These are phyloP conservation scores for Panaeolus cyanescens DNA, from an alignment of 768 basidiomycete species.

Conservation along the genomic window DNA sequence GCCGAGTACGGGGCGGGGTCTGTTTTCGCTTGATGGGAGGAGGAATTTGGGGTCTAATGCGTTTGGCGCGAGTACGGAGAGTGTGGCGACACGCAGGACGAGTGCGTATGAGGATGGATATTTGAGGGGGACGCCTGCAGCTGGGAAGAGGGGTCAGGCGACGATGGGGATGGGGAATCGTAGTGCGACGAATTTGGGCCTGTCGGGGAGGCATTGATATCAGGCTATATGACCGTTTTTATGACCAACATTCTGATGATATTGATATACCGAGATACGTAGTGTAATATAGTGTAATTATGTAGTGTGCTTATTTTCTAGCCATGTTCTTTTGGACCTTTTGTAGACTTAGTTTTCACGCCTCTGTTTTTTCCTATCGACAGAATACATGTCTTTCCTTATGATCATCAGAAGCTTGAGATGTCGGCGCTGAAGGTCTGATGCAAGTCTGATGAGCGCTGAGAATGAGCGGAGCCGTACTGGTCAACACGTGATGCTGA, in stretches of 20 bases:
- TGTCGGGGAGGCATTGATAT: slow-evolving; percentile 36
- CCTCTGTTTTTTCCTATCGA: not conserved
- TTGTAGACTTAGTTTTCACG: not conserved
- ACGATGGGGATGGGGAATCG: slow-evolving; percentile 45
- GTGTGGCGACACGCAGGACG: slow-evolving; percentile 4
- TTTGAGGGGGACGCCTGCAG: slow-evolving; percentile 22
- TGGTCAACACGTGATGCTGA: not conserved
- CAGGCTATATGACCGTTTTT: not conserved
- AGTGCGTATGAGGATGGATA: slow-evolving; percentile 52
- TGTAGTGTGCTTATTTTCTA: not conserved
- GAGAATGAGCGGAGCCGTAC: not conserved
- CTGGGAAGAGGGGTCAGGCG: slow-evolving; percentile 41
- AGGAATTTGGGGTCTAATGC: slow-evolving; percentile 49
- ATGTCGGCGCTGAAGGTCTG: too few species aligned
- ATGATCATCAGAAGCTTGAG: too few species aligned
- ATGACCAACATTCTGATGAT: not conserved
- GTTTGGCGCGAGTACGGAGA: slow-evolving; percentile 26
- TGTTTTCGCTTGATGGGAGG: slow-evolving; percentile 48
- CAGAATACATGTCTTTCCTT: not conserved
- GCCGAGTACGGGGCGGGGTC: slow-evolving; percentile 24
- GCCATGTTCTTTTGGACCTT: not conserved
- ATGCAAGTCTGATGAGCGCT: too few species aligned
- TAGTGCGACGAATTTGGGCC: slow-evolving; percentile 51
- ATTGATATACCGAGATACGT: not conserved
- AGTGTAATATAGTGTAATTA: not conserved